Evolutionary conservation across 768 basidiomycete species (phyloP).

Genomic region (Suillus clintonianus): DNA sequence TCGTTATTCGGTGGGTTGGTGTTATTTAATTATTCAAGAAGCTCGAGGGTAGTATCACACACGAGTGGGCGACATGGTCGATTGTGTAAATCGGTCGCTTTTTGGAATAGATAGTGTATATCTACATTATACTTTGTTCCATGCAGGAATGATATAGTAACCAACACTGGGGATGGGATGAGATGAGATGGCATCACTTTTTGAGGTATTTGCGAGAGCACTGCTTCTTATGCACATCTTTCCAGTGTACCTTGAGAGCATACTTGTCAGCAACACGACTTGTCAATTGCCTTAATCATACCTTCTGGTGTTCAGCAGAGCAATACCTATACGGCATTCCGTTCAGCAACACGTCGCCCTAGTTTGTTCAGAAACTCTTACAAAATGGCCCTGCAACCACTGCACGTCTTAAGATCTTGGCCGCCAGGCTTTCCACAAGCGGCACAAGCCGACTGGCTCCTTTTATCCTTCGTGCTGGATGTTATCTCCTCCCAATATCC

Average conservation of each 20-base stretch:
- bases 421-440: slow-evolving; percentile 33
- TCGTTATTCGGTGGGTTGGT: background rate
- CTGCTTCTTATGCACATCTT: slow-evolving; percentile 21
- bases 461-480: slow-evolving; percentile 24
- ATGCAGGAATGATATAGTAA: background rate
- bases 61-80: too few species aligned
- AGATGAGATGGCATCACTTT: background rate
- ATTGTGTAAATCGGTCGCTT: too few species aligned
- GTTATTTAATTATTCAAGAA: background rate
- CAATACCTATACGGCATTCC: slow-evolving; percentile 9
- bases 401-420: slow-evolving; percentile 25
- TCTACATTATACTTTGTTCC: background rate
- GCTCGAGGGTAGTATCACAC: too few species aligned
- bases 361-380: slow-evolving; percentile 12
- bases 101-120: too few species aligned
- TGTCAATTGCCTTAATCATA: slow-evolving; percentile 5
- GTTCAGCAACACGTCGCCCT: slow-evolving; percentile 10
- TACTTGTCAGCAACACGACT: slow-evolving; percentile 3
- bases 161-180: background rate
- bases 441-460: slow-evolving; percentile 25
- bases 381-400: slow-evolving; percentile 26
- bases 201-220: slow-evolving; percentile 11
- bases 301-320: slow-evolving; percentile 18
- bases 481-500: slow-evolving; percentile 30
- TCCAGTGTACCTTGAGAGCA: slow-evolving; percentile 19